These are phyloP conservation scores for Lotus japonicus DNA, from an alignment of 306 rosid genomes.

Conservation along the genomic window DNA sequence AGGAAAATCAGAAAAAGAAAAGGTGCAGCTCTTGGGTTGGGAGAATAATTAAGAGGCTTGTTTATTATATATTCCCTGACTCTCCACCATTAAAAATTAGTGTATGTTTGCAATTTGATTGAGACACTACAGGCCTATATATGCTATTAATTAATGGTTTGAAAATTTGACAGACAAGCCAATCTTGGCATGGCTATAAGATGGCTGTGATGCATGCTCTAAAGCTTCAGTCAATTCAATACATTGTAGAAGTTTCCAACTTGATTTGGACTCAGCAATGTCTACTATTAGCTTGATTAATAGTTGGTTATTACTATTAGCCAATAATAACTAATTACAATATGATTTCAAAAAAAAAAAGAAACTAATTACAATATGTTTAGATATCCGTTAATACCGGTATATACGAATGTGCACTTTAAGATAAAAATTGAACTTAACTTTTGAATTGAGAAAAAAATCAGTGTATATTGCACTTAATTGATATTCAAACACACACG, in stretches of 20 bases:
- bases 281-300: no score
- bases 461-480: no score
- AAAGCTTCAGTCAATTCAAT: slow-evolving; percentile 6
- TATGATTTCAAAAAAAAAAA: no score
- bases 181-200: background rate
- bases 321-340: no score
- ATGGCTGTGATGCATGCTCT: background rate
- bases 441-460: no score
- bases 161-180: slow-evolving; percentile 11
- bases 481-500: no score
- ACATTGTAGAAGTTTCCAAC: slow-evolving; percentile 7
- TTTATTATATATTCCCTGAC: slow-evolving; percentile 18
- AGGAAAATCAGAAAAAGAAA: slow-evolving; percentile 12
- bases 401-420: no score
- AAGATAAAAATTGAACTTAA: no score
- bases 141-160: slow-evolving; percentile 3
- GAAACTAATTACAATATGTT: no score
- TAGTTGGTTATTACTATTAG: no score
- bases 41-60: background rate
- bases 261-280: slow-evolving; percentile 1
- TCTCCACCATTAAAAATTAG: slow-evolving; percentile 4
- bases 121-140: no score
- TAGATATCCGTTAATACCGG: no score
- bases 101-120: background rate
- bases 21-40: background rate